phyloP scores from a whole-genome alignment of 148 eudicot genomes.

The Fagopyrum esculentum region DNA sequence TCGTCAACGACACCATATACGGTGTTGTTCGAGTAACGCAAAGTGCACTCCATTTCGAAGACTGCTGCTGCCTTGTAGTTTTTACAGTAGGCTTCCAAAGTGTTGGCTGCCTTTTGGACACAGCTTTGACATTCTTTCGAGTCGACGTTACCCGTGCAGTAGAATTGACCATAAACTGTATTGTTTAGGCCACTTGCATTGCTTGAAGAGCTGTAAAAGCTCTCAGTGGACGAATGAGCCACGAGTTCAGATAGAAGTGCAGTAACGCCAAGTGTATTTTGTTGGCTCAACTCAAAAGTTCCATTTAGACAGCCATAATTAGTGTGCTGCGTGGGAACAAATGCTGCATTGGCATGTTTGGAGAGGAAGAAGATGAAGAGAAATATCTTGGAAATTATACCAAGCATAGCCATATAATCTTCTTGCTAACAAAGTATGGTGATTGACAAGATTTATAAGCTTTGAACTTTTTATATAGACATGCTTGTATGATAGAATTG shows the following conservation, averaged over 20 bases:
- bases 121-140: not conserved
- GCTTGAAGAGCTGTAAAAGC: not conserved
- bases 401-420: not conserved
- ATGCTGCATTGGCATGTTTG: not conserved
- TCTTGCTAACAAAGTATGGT: no score
- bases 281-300: not conserved
- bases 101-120: not conserved
- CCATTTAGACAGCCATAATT: not conserved
- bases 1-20: not conserved
- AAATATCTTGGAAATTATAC: not conserved
- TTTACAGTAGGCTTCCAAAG: not conserved
- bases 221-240: not conserved
- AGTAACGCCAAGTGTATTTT: not conserved
- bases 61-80: not conserved
- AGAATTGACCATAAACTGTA: not conserved
- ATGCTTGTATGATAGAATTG: no score
- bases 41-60: not conserved
- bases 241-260: constrained; percentile 11
- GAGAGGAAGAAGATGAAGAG: not conserved
- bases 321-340: not conserved
- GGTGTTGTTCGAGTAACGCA: not conserved
- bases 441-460: no score
- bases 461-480: no score
- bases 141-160: not conserved
- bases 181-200: not conserved